phyloP scores from a whole-genome alignment of 805 yeast genomes.

The Kuraishia capsulata region DNA sequence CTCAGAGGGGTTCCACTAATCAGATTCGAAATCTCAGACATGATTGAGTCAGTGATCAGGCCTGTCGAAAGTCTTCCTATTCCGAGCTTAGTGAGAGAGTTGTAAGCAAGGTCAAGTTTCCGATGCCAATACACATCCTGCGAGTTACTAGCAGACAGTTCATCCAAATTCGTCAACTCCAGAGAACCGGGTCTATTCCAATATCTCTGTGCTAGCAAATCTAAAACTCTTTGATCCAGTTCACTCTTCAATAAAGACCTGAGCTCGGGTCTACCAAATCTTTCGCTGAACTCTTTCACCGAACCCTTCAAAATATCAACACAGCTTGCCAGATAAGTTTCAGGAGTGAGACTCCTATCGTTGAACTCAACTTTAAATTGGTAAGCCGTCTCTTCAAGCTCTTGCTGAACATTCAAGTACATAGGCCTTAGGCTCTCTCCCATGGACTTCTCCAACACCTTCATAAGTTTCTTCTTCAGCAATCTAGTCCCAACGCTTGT shows the following conservation, averaged over 20 bases:
- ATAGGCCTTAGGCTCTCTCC: constrained; percentile 84
- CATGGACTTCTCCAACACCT: constrained; percentile 86
- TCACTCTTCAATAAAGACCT: constrained; percentile 71
- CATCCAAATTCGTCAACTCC: constrained; percentile 23
- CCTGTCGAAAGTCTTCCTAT: constrained; percentile 86
- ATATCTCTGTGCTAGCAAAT: constrained; percentile 79
- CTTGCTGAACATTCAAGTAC: constrained; percentile 74
- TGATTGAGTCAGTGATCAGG: constrained; percentile 69
- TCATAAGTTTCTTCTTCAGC: constrained; percentile 73
- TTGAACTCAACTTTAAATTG: constrained; percentile 94
- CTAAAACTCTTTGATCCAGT: constrained; percentile 82
- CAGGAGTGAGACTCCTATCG: constrained; percentile 89
- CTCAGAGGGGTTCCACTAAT: constrained; percentile 67
- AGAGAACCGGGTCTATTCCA: constrained; percentile 61
- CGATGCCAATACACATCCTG: constrained; percentile 83
- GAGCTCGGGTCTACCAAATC: constrained; percentile 77
- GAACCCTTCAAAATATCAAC: constrained; percentile 80
- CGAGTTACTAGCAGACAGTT: constrained; percentile 44
- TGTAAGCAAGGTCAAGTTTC: constrained; percentile 75
- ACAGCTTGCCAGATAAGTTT: constrained; percentile 86
- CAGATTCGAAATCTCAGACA: constrained; percentile 68
- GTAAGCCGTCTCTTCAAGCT: constrained; percentile 87
- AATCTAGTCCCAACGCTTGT: constrained; percentile 70
- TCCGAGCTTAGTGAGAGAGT: constrained; percentile 84
- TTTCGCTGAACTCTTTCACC: constrained; percentile 77